phyloP scores from a whole-genome alignment of 2,329 filamentous ascomycete genomes.

The Herpotrichia juniperi region DNA sequence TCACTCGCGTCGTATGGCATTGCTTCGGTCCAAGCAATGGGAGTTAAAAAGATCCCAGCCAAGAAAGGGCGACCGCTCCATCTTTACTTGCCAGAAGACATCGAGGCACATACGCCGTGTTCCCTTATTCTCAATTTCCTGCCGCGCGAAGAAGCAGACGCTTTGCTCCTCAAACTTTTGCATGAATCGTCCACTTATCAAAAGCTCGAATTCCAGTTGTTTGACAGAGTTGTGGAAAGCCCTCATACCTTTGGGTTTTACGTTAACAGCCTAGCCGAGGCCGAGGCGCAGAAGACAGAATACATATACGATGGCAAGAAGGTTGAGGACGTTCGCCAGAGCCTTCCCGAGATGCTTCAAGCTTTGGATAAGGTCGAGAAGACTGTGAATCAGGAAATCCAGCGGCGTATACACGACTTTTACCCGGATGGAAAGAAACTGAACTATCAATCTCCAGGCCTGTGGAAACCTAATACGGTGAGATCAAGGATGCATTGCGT shows the following conservation, averaged over 20 bases:
- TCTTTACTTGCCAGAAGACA: conserved; percentile 79
- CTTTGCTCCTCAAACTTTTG: conserved; percentile 76
- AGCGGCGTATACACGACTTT: conserved; percentile 68
- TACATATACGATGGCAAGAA: conserved; percentile 85
- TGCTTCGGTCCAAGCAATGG: conserved; percentile 3
- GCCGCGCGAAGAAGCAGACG: conserved; percentile 71
- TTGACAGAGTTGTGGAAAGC: conserved; percentile 83
- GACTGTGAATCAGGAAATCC: conserved; percentile 80
- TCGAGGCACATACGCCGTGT: conserved; percentile 84
- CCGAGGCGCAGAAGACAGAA: conserved; percentile 72
- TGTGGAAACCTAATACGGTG: conserved; percentile 80
- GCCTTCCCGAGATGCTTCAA: conserved; percentile 74
- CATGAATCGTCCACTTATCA: conserved; percentile 74
- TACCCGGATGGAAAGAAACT: conserved; percentile 77
- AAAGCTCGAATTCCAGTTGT: conserved; percentile 79
- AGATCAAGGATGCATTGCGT: neutral
- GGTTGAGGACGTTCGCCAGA: conserved; percentile 75
- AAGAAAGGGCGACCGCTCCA: conserved; percentile 84
- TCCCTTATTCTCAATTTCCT: conserved; percentile 93
- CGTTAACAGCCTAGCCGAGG: conserved; percentile 75
- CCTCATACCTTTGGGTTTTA: conserved; percentile 87
- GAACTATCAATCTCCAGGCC: conserved; percentile 72
- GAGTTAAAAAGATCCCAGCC: conserved; percentile 58
- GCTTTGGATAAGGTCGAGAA: conserved; percentile 74
- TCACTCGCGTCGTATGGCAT: conserved; percentile 43